These are phyloP conservation scores for Tolypocladium album DNA, from an alignment of 2,329 filamentous ascomycete species.

Conservation along the genomic window DNA sequence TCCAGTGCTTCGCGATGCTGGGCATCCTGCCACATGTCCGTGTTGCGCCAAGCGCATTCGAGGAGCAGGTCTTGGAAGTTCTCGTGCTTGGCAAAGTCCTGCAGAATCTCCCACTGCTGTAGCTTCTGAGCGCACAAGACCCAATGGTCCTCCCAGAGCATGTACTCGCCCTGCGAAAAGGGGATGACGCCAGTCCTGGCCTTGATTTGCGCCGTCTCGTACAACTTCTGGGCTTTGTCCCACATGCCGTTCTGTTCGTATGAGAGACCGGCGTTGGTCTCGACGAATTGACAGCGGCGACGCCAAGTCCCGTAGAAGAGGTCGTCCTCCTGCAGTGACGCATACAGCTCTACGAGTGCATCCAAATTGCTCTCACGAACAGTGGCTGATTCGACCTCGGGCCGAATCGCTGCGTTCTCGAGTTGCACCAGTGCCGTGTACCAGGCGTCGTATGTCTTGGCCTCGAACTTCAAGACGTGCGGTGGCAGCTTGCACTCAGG, in stretches of 20 bases:
- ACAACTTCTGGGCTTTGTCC: constrained; percentile 97
- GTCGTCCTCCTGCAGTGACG: constrained; percentile 85
- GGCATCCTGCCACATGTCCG: constrained; percentile 85
- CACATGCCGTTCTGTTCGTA: constrained; percentile 99
- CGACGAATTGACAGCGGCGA: constrained; percentile 87
- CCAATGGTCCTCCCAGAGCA: constrained; percentile 99
- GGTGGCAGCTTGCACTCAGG: constrained; percentile 88
- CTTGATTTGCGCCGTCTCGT: constrained; percentile 94
- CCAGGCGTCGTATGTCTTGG: constrained; percentile 92
- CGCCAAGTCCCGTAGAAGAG: constrained; percentile 97
- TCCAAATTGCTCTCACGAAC: constrained; percentile 93
- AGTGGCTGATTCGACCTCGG: constrained; percentile 70
- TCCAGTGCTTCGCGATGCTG: constrained; percentile 85
- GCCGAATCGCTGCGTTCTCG: constrained; percentile 78
- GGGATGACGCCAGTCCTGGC: constrained; percentile 91
- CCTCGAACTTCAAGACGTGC: constrained; percentile 91
- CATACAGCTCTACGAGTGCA: constrained; percentile 87
- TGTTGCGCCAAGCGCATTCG: constrained; percentile 90
- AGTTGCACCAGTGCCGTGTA: constrained; percentile 88
- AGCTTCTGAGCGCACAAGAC: constrained; percentile 94
- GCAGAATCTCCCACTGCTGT: constrained; percentile 97
- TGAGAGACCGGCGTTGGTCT: constrained; percentile 92
- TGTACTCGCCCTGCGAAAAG: constrained; percentile 94
- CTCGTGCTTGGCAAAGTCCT: constrained; percentile 97
- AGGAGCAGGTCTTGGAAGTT: constrained; percentile 94